Conservation (phyloP, 2,329 filamentous ascomycete species). For the Fusarium sp. region DNA sequence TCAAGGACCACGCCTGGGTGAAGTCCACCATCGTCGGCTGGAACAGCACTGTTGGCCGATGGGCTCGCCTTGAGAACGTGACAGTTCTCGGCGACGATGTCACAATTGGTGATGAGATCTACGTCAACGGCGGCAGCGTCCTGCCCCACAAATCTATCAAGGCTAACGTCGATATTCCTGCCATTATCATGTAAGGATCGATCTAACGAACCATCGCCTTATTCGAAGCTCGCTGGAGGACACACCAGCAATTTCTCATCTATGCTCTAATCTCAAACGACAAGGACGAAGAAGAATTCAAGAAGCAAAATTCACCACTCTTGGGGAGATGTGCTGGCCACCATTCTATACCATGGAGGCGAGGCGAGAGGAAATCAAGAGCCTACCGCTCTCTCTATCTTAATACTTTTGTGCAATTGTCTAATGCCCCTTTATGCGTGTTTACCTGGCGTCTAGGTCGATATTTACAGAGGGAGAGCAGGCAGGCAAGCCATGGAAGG, state of each 20-base stretch:
- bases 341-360: slow-evolving; percentile 37
- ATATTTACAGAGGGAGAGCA: slow-evolving; percentile 40
- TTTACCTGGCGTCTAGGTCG: slow-evolving; percentile 43
- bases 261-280: slow-evolving; percentile 32
- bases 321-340: slow-evolving; percentile 41
- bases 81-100: slow-evolving; percentile 98
- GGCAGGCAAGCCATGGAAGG: slow-evolving; percentile 36
- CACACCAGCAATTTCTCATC: slow-evolving; percentile 30
- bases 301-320: slow-evolving; percentile 42
- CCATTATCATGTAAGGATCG: slow-evolving; percentile 72
- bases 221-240: slow-evolving; percentile 27
- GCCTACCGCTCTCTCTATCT: slow-evolving; percentile 37
- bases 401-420: slow-evolving; percentile 41
- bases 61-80: slow-evolving; percentile 97
- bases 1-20: slow-evolving; percentile 99
- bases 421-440: slow-evolving; percentile 44
- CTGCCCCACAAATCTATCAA: slow-evolving; percentile 99
- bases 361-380: slow-evolving; percentile 22
- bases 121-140: slow-evolving; percentile 96
- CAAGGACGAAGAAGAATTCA: slow-evolving; percentile 32
- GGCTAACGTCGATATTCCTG: slow-evolving; percentile 87
- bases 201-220: slow-evolving; percentile 1
- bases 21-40: slow-evolving; percentile 99
- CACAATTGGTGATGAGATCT: slow-evolving; percentile 96
- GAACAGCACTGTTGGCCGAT: slow-evolving; percentile 95